Base-by-base conservation (phyloP, 2,329 filamentous ascomycete genomes). In the Aspergillus sp. region DNA sequence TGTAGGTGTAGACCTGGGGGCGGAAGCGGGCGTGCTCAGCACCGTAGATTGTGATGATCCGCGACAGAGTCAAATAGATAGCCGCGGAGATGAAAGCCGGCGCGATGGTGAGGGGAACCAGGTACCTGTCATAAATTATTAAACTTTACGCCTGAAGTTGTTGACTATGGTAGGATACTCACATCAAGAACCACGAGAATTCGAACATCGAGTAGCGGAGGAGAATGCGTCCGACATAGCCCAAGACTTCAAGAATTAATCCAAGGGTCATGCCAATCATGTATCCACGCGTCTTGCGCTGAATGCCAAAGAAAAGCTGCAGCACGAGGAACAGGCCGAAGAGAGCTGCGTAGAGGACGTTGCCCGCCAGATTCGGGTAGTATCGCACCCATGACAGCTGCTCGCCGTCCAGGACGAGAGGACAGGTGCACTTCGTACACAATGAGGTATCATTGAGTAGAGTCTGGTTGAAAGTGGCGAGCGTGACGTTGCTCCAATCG, bases 201-300 rank as follows among this genome's bases (percentile, higher is more conserved):
- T 61, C 58, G 64, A 79, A 81, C 4, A 77, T 76, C 66, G 89
- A 82, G 43, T 80, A 55, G 68, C 80, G 81, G 68, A 85, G 82
- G 67, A 83, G 75, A 36, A 89, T 73, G 13, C 87, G 80, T 3
- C 83, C 87, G 0, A 73, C 74, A 63, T 90, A 89, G 13, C 87
- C 87, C 28, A 87, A 62, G n/a, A 87, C 71, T 72, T 89, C 87
- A 50, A 80, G 77, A 50, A 81, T 58, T 17, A 84, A 77, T 3
- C 87, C 87, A 0, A 82, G 72, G 1, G 77, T 59, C 76, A 89
- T 82, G 45, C 82, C 81, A 19, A 82, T 64, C 57, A 77, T 76
- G 73, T 86, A 88, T 48, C 75, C 76, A 57, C 79, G 79, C 12
- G 80, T 83, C 52, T 76, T 77, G 53, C 81, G 80, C 7, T 76